Evolutionary conservation across 2,329 filamentous ascomycete species (phyloP).

Genomic region (Fusarium sp.): DNA sequence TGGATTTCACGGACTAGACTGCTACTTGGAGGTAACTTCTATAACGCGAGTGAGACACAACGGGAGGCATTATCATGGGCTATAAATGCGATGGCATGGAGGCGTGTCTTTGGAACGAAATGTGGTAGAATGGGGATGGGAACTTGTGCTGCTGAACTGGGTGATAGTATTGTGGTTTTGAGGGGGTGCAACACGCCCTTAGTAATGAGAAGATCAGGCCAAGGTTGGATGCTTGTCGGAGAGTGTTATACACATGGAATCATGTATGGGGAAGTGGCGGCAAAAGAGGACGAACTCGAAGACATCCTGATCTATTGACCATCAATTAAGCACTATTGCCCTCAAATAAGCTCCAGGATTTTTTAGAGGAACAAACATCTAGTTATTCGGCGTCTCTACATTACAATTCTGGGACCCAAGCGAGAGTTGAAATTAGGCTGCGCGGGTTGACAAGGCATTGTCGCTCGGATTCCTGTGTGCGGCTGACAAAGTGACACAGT

Average conservation of each 20-base stretch:
- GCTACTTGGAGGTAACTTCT: not conserved
- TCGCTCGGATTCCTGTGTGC: no score
- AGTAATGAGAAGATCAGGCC: not conserved
- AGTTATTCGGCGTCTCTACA: no score
- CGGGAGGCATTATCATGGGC: not conserved
- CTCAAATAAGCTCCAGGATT: no score
- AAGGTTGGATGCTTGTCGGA: not conserved
- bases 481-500: no score
- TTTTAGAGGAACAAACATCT: no score
- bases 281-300: not conserved
- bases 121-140: constrained; percentile 24
- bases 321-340: no score
- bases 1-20: not conserved
- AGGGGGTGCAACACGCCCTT: not conserved
- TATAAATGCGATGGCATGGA: constrained; percentile 19
- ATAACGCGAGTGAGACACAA: not conserved
- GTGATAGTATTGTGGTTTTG: not conserved
- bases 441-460: no score
- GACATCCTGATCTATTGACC: constrained; percentile 5
- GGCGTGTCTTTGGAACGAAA: accelerated
- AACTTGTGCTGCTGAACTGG: not conserved
- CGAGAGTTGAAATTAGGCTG: no score
- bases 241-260: constrained; percentile 23
- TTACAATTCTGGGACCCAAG: no score
- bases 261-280: constrained; percentile 4